Evolutionary conservation across 441 rosid species (phyloP).

Genomic region (Erysimum pusillum): DNA sequence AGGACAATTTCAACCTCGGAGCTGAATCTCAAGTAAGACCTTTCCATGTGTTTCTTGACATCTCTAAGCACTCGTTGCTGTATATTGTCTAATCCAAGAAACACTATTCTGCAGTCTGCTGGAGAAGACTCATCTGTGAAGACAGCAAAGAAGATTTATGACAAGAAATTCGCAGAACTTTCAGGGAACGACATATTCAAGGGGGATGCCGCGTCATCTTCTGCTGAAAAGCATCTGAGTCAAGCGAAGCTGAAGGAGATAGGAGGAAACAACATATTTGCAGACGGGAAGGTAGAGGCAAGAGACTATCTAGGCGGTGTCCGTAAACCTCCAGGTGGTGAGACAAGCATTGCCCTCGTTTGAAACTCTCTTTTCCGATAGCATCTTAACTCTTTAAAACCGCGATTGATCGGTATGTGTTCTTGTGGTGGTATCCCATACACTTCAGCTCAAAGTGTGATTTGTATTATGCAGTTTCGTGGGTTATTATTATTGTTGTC

Average conservation of each 20-base stretch:
- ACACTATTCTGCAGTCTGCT: constrained; percentile 50
- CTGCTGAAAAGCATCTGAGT: constrained; percentile 76
- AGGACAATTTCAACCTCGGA: constrained; percentile 78
- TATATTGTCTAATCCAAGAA: background rate
- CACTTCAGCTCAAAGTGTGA: constrained; percentile 51
- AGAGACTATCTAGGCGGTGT: constrained; percentile 94
- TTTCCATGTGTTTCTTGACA: constrained; percentile 2
- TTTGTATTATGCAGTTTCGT: constrained; percentile 58
- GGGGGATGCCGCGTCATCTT: constrained; percentile 67
- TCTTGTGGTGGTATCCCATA: constrained; percentile 45
- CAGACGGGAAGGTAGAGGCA: constrained; percentile 89
- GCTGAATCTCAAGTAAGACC: constrained; percentile 52
- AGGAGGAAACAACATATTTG: constrained; percentile 87
- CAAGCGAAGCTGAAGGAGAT: constrained; percentile 84
- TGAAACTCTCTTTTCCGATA: constrained; percentile 49
- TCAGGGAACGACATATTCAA: constrained; percentile 91
- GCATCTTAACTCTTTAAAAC: constrained; percentile 51
- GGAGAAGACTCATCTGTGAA: constrained; percentile 65
- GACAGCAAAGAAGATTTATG: constrained; percentile 89
- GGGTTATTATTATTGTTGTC: constrained; percentile 32
- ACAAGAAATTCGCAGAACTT: constrained; percentile 81
- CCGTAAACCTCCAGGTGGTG: constrained; percentile 98
- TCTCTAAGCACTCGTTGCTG: background rate
- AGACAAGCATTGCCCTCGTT: constrained; percentile 94
- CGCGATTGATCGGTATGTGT: constrained; percentile 42